A percentile compares a stretch with the other conserved stretches of the same genome.
Evolutionary conservation across 2,329 filamentous ascomycete species (phyloP).

Genomic region (Didymella sp.): DNA sequence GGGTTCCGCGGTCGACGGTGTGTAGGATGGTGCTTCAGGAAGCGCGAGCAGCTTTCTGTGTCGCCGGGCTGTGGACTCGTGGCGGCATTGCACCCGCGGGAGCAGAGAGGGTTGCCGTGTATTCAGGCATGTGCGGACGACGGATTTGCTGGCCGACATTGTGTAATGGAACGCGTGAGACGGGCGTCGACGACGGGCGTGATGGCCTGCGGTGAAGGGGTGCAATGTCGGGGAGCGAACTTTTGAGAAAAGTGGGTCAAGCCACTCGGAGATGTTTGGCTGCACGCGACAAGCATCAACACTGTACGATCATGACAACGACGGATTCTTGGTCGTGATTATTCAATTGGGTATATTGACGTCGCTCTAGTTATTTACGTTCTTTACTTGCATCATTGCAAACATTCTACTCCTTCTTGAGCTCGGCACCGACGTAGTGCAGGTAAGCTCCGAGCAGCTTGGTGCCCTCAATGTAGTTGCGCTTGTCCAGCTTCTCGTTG

Average conservation of each 20-base stretch:
- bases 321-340: not conserved
- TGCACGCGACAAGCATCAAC: conserved; percentile 13
- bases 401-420: conserved; percentile 53
- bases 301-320: not conserved
- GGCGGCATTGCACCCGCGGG: conserved; percentile 45
- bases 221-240: conserved; percentile 24
- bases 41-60: conserved; percentile 57
- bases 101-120: conserved; percentile 31
- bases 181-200: conserved; percentile 14
- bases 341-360: conserved; percentile 20
- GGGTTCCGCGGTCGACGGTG: conserved; percentile 35
- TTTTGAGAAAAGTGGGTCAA: conserved; percentile 28
- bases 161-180: conserved; percentile 26
- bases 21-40: conserved; percentile 55
- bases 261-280: conserved; percentile 22
- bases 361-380: conserved; percentile 4
- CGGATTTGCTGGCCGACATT: conserved; percentile 46
- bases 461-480: conserved; percentile 97
- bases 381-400: not conserved
- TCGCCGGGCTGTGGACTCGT: conserved; percentile 55
- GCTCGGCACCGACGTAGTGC: conserved; percentile 94
- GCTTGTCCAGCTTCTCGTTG: conserved; percentile 97
- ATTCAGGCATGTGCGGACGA: conserved; percentile 33
- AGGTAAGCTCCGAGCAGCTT: conserved; percentile 95
- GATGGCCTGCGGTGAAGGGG: conserved; percentile 23